Evolutionary conservation across 2,329 filamentous ascomycete genomes (phyloP), one percentile per base, ranked within the genome.

Genomic region (Trichoderma koningii): DNA sequence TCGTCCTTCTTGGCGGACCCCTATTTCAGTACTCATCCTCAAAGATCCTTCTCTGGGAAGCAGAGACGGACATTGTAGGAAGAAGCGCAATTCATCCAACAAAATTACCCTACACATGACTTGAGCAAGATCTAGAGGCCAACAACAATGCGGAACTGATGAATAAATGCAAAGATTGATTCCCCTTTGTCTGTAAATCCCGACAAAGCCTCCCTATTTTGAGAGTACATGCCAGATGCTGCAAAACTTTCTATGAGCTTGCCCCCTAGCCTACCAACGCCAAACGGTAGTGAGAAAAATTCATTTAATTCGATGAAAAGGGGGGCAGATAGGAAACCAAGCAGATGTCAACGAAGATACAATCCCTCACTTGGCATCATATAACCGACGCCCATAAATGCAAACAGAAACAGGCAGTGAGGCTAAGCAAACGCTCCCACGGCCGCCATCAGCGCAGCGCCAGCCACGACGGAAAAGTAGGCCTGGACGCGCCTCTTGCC

Each of bases 371-470:
- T 56, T 45, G 15, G 53, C 38, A 21, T 26, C 42, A 56, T 30
- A 55, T 42, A n/a, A 34, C 26, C 15, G 10, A 30, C 23, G n/a
- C 21, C 42, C 53, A 42, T 12, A 52, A 34, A 48, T 38, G 57
- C 34, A 30, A 10, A 28, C 28, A 38, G 28, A 48, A 17, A 28
- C 30, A 34, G 3, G 3, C 30, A 1, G 10, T 2, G 30, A 34
- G 30, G 3, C 50, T 34, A 91, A 10, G 89, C 89, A 83, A 90
- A 91, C 9, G 89, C 89, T 0, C 89, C 89, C 0, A 92, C 88
- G 15, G 87, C 74, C 41, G 88, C 88, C 89, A 92, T 92, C 57
- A 89, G 79, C 57, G 83, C 77, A 0, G 89, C 87, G 0, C 89
- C 89, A 1, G 79, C 78, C 30, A 88, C 80, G 2, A 92, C 88